Base-by-base conservation (phyloP, 805 yeast genomes). In the Monosporozyma yasuniensis region DNA sequence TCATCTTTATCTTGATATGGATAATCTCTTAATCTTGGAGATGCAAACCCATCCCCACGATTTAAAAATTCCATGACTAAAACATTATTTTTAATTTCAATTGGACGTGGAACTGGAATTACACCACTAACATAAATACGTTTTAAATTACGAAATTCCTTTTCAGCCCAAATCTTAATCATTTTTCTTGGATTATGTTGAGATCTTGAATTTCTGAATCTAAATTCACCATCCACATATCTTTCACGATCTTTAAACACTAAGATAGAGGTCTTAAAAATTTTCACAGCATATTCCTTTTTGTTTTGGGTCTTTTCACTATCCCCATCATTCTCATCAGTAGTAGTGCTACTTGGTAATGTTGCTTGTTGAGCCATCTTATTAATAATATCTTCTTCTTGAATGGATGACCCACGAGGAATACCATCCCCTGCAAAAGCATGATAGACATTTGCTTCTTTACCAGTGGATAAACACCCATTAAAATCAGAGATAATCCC, bases 101-200 rank as follows among this genome's bases (percentile, higher is more conserved):
- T 68, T 0, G 99, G 99, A 63, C 87, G 85, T 0, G 99, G 99
- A 38, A 88, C 84, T n/a, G 95, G 93, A 34, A 93, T 84, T 10
- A 65, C 64, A 0, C 95, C 96, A 50, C 81, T 76, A 44, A 76
- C 64, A 64, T 84, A 72, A 19, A 93, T 73, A 61, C 99, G 77
- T 65, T 87, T 91, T 66, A 93, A 74, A 64, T 93, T 93, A 50
- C 99, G 72, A 57, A 90, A 91, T 69, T 93, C 99, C 63, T 93
- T 93, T 65, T 93, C 99, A 0, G 99, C 98, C 99, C 99, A 93
- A 22, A 90, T 77, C 66, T 87, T 88, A 54, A 93, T 96, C 97
- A 93, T 91, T 63, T 91, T 91, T 61, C 99, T 76, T 9, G 98
- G 98, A 62, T 93, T 93, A 56, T 89, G 88, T 60, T 87, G 89